A percentile compares a stretch with the other conserved stretches of the same genome.
Evolutionary conservation across 164 flowering plant genomes (phyloP).

Genomic region (Annona cherimola): DNA sequence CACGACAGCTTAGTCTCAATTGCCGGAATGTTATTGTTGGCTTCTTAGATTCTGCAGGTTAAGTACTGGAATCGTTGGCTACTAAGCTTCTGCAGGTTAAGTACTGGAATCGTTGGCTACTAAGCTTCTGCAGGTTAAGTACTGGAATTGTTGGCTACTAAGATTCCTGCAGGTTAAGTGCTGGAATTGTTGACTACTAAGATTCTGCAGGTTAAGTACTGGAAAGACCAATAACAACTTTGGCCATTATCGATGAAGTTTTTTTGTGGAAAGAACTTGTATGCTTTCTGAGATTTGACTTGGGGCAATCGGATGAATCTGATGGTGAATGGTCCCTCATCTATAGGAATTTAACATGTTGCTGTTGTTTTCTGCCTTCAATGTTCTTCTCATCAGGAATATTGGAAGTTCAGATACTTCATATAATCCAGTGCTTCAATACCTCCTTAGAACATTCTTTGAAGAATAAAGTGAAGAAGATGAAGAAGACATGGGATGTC

Average conservation of each 20-base stretch:
- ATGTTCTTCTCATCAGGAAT: not conserved
- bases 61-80: not conserved
- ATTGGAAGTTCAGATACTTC: constrained; percentile 6
- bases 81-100: not conserved
- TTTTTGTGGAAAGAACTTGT: not conserved
- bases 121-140: not conserved
- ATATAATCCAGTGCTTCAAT: not conserved
- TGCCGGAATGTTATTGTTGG: not conserved
- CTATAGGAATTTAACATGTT: not conserved
- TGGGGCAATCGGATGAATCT: not conserved
- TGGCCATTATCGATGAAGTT: not conserved
- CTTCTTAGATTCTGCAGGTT: not conserved
- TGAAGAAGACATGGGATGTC: too few relatives aligned
- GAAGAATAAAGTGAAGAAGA: too few relatives aligned
- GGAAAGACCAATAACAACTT: not conserved
- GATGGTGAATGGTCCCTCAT: not conserved
- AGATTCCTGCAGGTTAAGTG: not conserved
- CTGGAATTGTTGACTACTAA: not conserved
- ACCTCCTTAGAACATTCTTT: not conserved
- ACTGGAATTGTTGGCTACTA: not conserved
- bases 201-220: not conserved
- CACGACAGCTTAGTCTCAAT: not conserved
- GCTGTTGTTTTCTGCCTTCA: not conserved
- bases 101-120: not conserved
- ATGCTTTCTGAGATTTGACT: not conserved